Evolutionary conservation across 345 rosid genomes (phyloP), one percentile per base, ranked within the genome.

Genomic region (Eucalyptus shirleyi): DNA sequence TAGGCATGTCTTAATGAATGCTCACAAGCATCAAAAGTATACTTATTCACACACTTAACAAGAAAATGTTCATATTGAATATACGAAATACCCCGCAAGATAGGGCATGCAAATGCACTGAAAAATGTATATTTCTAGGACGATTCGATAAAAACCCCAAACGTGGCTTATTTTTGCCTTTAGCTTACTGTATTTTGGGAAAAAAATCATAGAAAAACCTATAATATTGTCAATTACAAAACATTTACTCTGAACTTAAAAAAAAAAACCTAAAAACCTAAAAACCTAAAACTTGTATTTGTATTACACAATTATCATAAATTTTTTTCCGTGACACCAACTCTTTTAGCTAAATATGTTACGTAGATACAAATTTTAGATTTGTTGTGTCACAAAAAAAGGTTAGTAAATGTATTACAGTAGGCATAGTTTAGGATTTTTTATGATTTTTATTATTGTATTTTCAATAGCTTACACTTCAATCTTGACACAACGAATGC

Each of bases 261-360:
- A 44, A 44, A 44, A 44, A 8, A 8, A 7, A 37, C 4, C 37
- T 37, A 37, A 37, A 37, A 53, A 53, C 1, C 26, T 53, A 21
- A 21, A 53, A 53, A 53, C 4, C 26, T 21, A 1, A 21, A 53
- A 21, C 11, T 53, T 21, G 11, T 53, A 53, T 21, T 21, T 2
- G 26, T 53, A 53, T 21, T 1, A 53, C 11, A 53, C 5, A 21
- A 21, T 53, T 8, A 21, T 21, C 59, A 53, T 21, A 50, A 16
- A 0, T 2, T 6, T 6, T 51, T 51, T 51, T 17, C 21, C 0
- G 1, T 17, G 11, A 21, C 11, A 8, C 26, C 26, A 53, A 53
- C 0, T 8, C 2, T 53, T 53, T 21, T 53, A 0, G 9, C 1
- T 53, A 53, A 53, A 19, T 19, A 53, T 21, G 1, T 53, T 8